phyloP scores from a whole-genome alignment of 345 rosid species.

The Pugionium dolabratum region DNA sequence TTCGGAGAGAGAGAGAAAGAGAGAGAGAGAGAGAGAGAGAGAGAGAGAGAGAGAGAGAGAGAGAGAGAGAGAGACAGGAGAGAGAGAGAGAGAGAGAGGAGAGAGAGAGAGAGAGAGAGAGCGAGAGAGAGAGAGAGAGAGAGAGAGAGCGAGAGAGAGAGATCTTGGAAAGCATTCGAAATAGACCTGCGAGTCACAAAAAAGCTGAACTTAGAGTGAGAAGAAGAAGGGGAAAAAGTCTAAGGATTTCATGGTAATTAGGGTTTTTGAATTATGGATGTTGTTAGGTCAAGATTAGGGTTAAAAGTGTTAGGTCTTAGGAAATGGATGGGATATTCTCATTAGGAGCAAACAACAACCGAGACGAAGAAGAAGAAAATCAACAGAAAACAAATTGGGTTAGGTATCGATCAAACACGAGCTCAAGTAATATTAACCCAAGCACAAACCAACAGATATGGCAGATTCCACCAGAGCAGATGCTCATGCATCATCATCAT shows the following conservation, averaged over 20 bases:
- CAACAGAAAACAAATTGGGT: slow-evolving; percentile 47
- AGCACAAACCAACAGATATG: slow-evolving; percentile 37
- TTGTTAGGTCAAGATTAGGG: slow-evolving; percentile 46
- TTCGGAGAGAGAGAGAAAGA: slow-evolving; percentile 14
- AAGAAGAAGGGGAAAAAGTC: slow-evolving; percentile 7
- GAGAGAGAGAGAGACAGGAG: too few species aligned
- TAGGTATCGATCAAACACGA: slow-evolving; percentile 49
- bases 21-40: too few species aligned
- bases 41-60: too few species aligned
- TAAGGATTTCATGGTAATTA: slow-evolving; percentile 41
- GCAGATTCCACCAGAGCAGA: slow-evolving; percentile 53
- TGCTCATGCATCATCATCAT: slow-evolving; percentile 43
- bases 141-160: slow-evolving; percentile 7
- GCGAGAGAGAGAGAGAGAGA: too few species aligned
- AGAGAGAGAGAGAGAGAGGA: too few species aligned
- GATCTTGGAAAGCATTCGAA: slow-evolving; percentile 20
- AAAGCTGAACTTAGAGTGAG: slow-evolving; percentile 14
- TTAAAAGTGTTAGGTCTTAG: slow-evolving; percentile 38
- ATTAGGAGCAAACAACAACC: slow-evolving; percentile 48
- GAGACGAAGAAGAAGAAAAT: slow-evolving; percentile 42
- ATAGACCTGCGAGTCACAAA: slow-evolving; percentile 1
- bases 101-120: too few species aligned
- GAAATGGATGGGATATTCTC: slow-evolving; percentile 71
- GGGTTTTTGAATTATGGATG: slow-evolving; percentile 40
- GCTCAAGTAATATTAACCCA: slow-evolving; percentile 29